phyloP scores from a whole-genome alignment of 176 grass and related monocot species.

The Ananas comosus region DNA sequence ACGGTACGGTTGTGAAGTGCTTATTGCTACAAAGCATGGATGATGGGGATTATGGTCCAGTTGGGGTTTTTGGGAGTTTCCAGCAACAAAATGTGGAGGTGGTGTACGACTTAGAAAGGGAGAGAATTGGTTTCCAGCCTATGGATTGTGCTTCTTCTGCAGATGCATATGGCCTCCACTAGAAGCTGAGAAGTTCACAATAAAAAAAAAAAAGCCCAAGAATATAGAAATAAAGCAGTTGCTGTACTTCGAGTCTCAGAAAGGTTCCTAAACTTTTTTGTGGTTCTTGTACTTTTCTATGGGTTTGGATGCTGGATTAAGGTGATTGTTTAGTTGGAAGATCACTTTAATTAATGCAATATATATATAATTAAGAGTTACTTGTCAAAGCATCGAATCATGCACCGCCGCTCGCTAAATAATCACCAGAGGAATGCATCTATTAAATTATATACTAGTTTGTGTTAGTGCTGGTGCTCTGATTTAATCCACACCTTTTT shows the following conservation, averaged over 20 bases:
- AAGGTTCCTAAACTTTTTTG: background rate
- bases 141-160: slow-evolving; percentile 25
- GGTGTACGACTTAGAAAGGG: slow-evolving; percentile 28
- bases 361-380: background rate
- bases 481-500: no score
- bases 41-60: slow-evolving; percentile 11
- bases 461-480: no score
- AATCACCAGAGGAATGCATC: background rate
- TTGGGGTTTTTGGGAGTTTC: slow-evolving; percentile 33
- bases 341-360: background rate
- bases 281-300: background rate
- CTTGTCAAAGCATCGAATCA: background rate
- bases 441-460: background rate
- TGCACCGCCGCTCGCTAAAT: background rate
- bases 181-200: background rate
- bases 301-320: background rate
- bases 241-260: background rate
- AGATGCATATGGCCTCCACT: background rate
- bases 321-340: background rate
- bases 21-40: slow-evolving; percentile 36
- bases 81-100: slow-evolving; percentile 53
- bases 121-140: slow-evolving; percentile 30
- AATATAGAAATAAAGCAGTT: background rate
- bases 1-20: slow-evolving; percentile 32
- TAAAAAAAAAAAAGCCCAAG: background rate